Conservation (phyloP, 2,329 filamentous ascomycete genomes). For the Diaporthe citrichinensis region DNA sequence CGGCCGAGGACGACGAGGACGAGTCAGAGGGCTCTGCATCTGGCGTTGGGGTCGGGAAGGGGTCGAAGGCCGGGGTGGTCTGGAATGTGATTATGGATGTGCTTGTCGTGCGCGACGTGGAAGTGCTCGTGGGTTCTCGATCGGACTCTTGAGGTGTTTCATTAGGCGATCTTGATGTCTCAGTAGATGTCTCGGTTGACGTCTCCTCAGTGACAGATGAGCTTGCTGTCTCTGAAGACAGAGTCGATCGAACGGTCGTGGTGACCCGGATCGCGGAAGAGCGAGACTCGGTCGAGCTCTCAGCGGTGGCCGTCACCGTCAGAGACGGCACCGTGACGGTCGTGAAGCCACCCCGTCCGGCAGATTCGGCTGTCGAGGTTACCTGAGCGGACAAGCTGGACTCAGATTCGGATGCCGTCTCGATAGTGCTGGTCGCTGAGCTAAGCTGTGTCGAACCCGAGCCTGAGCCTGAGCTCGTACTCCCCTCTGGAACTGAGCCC, state of each 20-base stretch:
- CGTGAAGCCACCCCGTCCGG: constrained; percentile 13
- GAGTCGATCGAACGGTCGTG: constrained; percentile 24
- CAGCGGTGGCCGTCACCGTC: constrained; percentile 30
- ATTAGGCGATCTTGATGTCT: background rate
- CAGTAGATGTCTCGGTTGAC: background rate
- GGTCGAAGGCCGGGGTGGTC: background rate
- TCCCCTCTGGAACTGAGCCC: constrained; percentile 45
- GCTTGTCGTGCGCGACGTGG: constrained; percentile 16
- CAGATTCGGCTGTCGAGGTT: background rate
- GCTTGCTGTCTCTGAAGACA: background rate
- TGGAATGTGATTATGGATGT: constrained; percentile 20
- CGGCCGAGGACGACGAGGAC: constrained; percentile 18
- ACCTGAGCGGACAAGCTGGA: background rate
- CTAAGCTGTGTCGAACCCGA: background rate
- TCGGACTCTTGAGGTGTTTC: background rate
- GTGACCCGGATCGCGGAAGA: background rate
- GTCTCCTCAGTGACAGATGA: constrained; percentile 5
- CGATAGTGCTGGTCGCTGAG: constrained; percentile 7
- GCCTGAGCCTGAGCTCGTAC: background rate
- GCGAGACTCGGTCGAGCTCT: constrained; percentile 4
- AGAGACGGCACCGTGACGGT: constrained; percentile 36
- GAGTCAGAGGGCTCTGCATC: background rate
- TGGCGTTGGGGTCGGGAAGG: constrained; percentile 2
- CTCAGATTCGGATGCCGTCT: background rate
- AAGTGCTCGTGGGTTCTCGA: constrained; percentile 19